A percentile compares a stretch with the other conserved stretches of the same genome.
phyloP scores from a whole-genome alignment of 2,329 filamentous ascomycete species.

The Pseudocercospora eumusae region DNA sequence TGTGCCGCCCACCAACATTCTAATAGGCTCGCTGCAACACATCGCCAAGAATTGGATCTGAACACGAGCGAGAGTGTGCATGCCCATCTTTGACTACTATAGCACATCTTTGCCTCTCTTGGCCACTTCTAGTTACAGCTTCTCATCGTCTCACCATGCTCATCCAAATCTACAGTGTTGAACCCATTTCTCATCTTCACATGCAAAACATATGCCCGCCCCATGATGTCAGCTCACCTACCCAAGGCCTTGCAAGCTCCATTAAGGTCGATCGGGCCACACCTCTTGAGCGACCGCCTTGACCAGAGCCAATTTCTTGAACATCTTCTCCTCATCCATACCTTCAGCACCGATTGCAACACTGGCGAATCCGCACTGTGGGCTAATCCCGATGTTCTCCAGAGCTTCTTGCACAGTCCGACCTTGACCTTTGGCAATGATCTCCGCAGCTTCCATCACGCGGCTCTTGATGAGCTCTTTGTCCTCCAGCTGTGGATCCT shows the following conservation, averaged over 20 bases:
- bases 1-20: background rate
- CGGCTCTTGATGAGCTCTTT: conserved; percentile 38
- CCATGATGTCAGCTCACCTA: conserved; percentile 15
- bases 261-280: conserved; percentile 40
- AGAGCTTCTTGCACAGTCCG: conserved; percentile 41
- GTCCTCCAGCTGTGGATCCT: conserved; percentile 43
- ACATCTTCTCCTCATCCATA: conserved; percentile 45
- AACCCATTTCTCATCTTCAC: conserved; percentile 3
- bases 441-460: conserved; percentile 41
- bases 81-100: background rate
- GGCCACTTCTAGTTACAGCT: background rate
- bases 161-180: conserved; percentile 10
- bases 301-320: conserved; percentile 42
- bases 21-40: background rate
- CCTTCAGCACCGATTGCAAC: conserved; percentile 42
- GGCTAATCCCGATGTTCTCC: conserved; percentile 43
- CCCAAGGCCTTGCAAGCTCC: conserved; percentile 13
- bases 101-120: background rate
- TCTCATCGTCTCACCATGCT: conserved; percentile 3
- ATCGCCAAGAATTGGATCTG: background rate
- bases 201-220: background rate
- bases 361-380: conserved; percentile 44
- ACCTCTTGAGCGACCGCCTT: conserved; percentile 42
- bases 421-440: conserved; percentile 43
- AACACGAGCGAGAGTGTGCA: background rate